phyloP scores from a whole-genome alignment of 495 filamentous ascomycete genomes.

The Neurospora sublineolata region DNA sequence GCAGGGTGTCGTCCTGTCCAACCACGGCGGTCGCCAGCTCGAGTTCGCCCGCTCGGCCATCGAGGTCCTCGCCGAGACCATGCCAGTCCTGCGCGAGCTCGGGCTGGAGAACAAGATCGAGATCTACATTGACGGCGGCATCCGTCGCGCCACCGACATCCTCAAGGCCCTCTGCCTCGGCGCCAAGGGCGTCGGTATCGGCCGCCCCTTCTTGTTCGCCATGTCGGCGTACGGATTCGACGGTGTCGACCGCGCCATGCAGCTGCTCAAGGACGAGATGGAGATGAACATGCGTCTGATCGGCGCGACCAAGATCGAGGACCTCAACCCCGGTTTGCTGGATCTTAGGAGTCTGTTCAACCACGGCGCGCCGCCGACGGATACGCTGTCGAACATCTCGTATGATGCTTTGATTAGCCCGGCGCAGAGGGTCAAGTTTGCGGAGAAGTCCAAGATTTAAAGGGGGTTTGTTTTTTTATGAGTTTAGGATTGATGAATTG shows the following conservation, averaged over 20 bases:
- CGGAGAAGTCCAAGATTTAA: background rate
- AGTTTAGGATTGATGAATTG: background rate
- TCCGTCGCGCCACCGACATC: constrained; percentile 86
- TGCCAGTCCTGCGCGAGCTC: constrained; percentile 78
- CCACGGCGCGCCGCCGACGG: constrained; percentile 55
- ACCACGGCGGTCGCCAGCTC: constrained; percentile 96
- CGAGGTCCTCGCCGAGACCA: constrained; percentile 89
- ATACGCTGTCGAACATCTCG: constrained; percentile 44
- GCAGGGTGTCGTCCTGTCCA: constrained; percentile 88
- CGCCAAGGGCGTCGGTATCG: constrained; percentile 87
- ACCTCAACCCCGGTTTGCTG: constrained; percentile 67
- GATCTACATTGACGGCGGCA: constrained; percentile 82
- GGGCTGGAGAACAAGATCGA: constrained; percentile 79
- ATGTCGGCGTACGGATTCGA: constrained; percentile 87
- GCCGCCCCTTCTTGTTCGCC: constrained; percentile 86
- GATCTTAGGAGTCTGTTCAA: constrained; percentile 62
- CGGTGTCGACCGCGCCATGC: constrained; percentile 86
- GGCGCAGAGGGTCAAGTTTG: constrained; percentile 22
- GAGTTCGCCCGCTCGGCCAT: constrained; percentile 86
- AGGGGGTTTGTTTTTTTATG: background rate
- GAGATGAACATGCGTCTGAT: constrained; percentile 98
- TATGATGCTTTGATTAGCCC: constrained; percentile 36
- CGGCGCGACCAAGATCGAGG: constrained; percentile 58
- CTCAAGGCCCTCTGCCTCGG: constrained; percentile 92
- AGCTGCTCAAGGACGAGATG: constrained; percentile 94